Base-by-base conservation (phyloP, 345 rosid species). In the Eucalyptus regnans region DNA sequence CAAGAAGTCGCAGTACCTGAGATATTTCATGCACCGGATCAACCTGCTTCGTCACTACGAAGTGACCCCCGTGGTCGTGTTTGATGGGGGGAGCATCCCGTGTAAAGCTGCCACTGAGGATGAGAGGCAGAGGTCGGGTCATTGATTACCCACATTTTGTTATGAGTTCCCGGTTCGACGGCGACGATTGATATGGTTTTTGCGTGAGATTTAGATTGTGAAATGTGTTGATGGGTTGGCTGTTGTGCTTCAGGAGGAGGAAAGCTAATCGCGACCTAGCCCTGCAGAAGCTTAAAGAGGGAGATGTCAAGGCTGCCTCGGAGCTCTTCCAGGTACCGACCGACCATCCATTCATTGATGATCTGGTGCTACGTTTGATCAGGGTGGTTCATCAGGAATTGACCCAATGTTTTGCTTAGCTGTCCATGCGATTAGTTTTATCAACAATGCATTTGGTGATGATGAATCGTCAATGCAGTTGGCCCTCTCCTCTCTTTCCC, bases 1-100 rank as follows among this genome's bases (percentile, higher is more conserved):
- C 50, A 97, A 91, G 92, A 96, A 96, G 91, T 87, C 90, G 62
- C 93, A 94, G 64, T 96, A 94, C 94, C 89, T 96, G 54, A 94
- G 92, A 87, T 97, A 96, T 89, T 96, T 96, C 86, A 95, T 97
- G 99, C 97, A 96, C 92, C 89, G 99, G 86, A 93, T 97, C 89
- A 92, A 93, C 88, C 94, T 97, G 86, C 96, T 97, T 46, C 95
- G 94, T 51, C 94, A 93, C 87, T 91, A 94, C 89, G 91, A 94
- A 90, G 93, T 96, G 44, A 96, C 90, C 25, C 98, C 98, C 2
- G 94, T 97, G 68, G 97, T 97, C 88, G 99, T 96, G 54, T 94
- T 97, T 66, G 98, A 97, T 92, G 98, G 99, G 86, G 98, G 95
- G 41, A 92, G 90, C 88, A 92, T 96, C 87, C 99, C 99, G 16